Evolutionary conservation across 2,329 filamentous ascomycete species (phyloP).

Genomic region (Diaporthe destruens): DNA sequence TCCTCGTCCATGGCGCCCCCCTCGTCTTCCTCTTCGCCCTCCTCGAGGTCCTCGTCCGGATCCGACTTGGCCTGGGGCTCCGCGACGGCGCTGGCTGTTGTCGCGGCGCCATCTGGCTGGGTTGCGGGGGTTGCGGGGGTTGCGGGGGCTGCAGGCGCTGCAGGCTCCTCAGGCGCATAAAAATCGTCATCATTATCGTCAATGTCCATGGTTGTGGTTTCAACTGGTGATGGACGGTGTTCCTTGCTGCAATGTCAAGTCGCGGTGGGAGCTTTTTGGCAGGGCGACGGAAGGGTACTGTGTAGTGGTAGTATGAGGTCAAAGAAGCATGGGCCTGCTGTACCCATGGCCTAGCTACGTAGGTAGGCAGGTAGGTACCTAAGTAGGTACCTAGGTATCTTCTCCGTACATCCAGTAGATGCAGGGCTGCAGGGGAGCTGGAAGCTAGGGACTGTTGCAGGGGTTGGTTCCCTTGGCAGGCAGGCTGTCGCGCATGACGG

Average conservation of each 20-base stretch:
- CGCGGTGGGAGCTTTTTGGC: conserved; percentile 11
- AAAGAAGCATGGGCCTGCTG: conserved; percentile 17
- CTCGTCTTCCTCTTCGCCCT: conserved; percentile 74
- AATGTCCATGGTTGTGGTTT: conserved; percentile 67
- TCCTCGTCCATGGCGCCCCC: conserved; percentile 72
- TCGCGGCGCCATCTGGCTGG: conserved; percentile 32
- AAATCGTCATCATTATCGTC: conserved; percentile 75
- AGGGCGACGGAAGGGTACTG: conserved; percentile 1
- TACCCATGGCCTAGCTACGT: too few relatives aligned
- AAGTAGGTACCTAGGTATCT: neutral
- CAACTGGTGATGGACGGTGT: neutral
- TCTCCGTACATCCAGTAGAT: neutral
- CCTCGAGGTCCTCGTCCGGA: conserved; percentile 68
- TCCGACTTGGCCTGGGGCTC: conserved; percentile 50
- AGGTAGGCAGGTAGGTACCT: too few relatives aligned
- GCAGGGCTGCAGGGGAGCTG: conserved; percentile 22
- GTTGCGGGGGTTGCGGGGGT: conserved; percentile 54
- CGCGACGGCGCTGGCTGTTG: conserved; percentile 46
- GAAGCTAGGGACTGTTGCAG: neutral
- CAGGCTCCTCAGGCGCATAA: conserved; percentile 71
- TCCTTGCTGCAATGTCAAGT: neutral
- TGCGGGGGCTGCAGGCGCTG: conserved; percentile 51
- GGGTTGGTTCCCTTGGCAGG: neutral
- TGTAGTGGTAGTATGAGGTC: conserved; percentile 4
- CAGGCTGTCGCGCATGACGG: neutral